A percentile compares a stretch with the other conserved stretches of the same genome.
These are phyloP conservation scores for Prillingera fragicola DNA, from an alignment of 1,284 basidiomycete species.

Conservation along the genomic window DNA sequence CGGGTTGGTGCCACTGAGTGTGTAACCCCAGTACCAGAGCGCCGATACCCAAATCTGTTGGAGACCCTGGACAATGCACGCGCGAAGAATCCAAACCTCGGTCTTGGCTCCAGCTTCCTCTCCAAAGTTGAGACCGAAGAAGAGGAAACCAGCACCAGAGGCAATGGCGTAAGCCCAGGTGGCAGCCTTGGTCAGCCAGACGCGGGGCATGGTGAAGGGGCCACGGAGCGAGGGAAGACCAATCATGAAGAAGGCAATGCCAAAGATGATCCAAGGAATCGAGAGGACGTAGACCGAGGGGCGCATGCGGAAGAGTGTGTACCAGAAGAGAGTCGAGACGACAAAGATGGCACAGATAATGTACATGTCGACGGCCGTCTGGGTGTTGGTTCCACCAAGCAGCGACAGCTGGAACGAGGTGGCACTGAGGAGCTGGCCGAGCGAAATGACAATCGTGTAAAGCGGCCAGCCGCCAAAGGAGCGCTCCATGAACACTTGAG, in stretches of 20 bases:
- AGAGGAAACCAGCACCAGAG: constrained; percentile 80
- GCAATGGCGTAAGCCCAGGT: constrained; percentile 83
- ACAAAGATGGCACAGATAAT: constrained; percentile 80
- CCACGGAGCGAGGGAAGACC: constrained; percentile 70
- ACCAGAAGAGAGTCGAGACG: constrained; percentile 78
- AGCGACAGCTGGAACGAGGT: constrained; percentile 94
- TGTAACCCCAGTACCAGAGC: constrained; percentile 89
- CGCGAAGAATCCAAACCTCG: constrained; percentile 82
- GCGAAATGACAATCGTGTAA: constrained; percentile 78
- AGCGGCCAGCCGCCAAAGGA: constrained; percentile 77
- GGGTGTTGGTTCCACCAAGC: constrained; percentile 75
- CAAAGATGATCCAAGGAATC: constrained; percentile 82
- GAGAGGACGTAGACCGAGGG: constrained; percentile 82
- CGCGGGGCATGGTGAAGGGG: constrained; percentile 60
- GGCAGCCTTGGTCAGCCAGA: constrained; percentile 65
- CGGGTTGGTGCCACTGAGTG: constrained; percentile 55
- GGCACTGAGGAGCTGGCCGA: constrained; percentile 61
- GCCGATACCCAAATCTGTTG: constrained; percentile 89
- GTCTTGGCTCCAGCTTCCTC: constrained; percentile 91
- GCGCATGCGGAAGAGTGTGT: constrained; percentile 78
- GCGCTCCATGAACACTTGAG: constrained; percentile 73
- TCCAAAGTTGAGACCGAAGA: constrained; percentile 92
- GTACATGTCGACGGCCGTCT: constrained; percentile 75
- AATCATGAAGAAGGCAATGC: constrained; percentile 80
- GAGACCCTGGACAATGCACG: constrained; percentile 83